Conservation (phyloP, 2,329 filamentous ascomycete species). For the Cladosporium sp. region DNA sequence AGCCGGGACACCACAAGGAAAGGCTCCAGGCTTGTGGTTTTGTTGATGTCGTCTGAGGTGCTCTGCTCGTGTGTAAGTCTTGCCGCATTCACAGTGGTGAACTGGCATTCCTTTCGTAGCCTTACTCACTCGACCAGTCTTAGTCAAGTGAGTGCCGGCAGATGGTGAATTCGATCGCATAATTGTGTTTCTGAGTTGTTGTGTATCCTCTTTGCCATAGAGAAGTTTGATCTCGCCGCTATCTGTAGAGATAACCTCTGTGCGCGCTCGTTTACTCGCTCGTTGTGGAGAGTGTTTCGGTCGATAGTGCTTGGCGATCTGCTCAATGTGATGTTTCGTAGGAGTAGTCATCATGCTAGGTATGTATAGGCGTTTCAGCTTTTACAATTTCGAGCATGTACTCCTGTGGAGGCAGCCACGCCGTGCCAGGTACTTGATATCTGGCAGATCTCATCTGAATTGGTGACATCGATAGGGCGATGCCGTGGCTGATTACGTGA, state of each 20-base stretch:
- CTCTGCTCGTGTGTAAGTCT: constrained; percentile 46
- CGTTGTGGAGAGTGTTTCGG: neutral
- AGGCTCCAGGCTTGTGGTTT: constrained; percentile 41
- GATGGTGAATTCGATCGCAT: constrained; percentile 32
- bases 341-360: neutral
- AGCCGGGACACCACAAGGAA: constrained; percentile 37
- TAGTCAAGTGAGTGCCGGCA: constrained; percentile 33
- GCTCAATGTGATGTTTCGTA: neutral
- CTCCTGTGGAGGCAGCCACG: neutral
- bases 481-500: neutral
- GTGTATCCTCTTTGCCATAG: neutral
- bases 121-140: constrained; percentile 45
- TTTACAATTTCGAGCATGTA: neutral
- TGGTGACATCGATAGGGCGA: neutral
- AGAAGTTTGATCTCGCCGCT: neutral
- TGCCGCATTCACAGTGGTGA: constrained; percentile 43
- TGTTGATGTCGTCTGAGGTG: constrained; percentile 46
- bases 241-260: neutral
- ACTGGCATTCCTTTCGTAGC: constrained; percentile 45
- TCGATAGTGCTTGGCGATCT: neutral
- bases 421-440: neutral
- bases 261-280: neutral
- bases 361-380: neutral
- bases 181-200: constrained; percentile 21
- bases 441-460: neutral